Evolutionary conservation across 2,329 filamentous ascomycete species (phyloP).

Genomic region (Davidsoniella eucalypti): DNA sequence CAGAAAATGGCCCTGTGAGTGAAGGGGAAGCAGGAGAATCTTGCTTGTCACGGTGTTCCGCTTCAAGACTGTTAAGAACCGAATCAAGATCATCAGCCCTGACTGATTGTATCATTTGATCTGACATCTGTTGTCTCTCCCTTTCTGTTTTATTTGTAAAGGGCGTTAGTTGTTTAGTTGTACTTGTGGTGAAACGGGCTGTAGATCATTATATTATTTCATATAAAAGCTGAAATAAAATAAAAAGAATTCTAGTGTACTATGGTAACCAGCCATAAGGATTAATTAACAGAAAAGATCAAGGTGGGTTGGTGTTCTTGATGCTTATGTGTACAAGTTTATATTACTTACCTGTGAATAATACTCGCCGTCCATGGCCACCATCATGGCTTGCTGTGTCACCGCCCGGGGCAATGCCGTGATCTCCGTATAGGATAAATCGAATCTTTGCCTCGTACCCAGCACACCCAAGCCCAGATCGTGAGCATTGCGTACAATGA

Average conservation of each 20-base stretch:
- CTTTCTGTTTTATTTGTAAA: background rate
- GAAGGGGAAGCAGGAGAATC: background rate
- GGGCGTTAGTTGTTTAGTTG: too few species aligned
- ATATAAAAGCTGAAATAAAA: background rate
- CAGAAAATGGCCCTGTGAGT: constrained; percentile 2
- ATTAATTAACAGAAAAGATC: too few species aligned
- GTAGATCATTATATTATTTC: too few species aligned
- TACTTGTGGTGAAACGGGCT: too few species aligned
- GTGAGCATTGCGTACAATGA: constrained; percentile 2
- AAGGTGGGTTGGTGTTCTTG: background rate
- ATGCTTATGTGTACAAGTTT: background rate
- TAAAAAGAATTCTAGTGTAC: too few species aligned
- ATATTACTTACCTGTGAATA: constrained; percentile 10
- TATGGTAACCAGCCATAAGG: too few species aligned
- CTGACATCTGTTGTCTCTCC: constrained; percentile 5
- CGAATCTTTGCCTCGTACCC: constrained; percentile 10
- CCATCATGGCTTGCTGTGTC: background rate
- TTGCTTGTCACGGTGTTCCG: background rate
- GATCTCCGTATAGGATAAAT: constrained; percentile 6
- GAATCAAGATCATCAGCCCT: background rate
- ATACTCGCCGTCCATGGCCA: constrained; percentile 8
- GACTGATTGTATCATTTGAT: background rate
- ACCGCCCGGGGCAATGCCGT: background rate
- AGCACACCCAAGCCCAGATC: constrained; percentile 4
- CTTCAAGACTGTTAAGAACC: background rate